phyloP scores from a whole-genome alignment of 106 monocot species.

The Platanthera guangdongensis region DNA sequence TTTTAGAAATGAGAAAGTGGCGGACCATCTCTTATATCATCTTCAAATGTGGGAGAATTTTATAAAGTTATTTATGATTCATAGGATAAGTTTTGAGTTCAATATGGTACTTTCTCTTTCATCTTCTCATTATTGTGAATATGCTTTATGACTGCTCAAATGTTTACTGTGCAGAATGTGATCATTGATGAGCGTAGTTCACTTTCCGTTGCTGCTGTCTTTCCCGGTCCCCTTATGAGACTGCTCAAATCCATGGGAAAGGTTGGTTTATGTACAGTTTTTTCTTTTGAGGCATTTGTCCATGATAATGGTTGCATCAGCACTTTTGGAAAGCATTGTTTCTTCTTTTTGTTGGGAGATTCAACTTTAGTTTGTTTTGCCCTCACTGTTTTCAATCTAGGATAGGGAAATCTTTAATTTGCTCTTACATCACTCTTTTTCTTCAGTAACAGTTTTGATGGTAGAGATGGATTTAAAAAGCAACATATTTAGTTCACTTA shows the following conservation, averaged over 20 bases:
- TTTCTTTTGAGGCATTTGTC: not conserved
- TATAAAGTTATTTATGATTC: not conserved
- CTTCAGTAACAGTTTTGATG: too few relatives aligned
- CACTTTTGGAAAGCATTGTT: not conserved
- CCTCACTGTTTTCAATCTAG: not conserved
- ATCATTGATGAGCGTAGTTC: conserved; percentile 81
- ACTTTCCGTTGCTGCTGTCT: conserved; percentile 39
- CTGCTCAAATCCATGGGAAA: conserved; percentile 55
- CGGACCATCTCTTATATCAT: not conserved
- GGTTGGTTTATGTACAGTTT: conserved; percentile 23
- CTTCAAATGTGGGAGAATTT: not conserved
- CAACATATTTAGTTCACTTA: too few relatives aligned
- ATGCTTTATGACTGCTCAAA: conserved; percentile 9
- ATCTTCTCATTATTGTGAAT: not conserved
- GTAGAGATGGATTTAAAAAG: too few relatives aligned
- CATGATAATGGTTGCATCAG: not conserved
- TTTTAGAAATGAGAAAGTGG: not conserved
- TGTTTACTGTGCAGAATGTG: conserved; percentile 43
- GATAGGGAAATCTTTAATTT: too few relatives aligned
- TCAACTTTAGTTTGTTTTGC: not conserved
- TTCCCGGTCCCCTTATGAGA: conserved; percentile 48
- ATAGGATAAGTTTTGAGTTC: not conserved
- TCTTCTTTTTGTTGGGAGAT: not conserved
- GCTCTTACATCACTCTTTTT: too few relatives aligned
- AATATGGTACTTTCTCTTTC: not conserved